These are phyloP conservation scores for Penicillium sp. DNA, from an alignment of 2,329 filamentous ascomycete species.

Conservation along the genomic window DNA sequence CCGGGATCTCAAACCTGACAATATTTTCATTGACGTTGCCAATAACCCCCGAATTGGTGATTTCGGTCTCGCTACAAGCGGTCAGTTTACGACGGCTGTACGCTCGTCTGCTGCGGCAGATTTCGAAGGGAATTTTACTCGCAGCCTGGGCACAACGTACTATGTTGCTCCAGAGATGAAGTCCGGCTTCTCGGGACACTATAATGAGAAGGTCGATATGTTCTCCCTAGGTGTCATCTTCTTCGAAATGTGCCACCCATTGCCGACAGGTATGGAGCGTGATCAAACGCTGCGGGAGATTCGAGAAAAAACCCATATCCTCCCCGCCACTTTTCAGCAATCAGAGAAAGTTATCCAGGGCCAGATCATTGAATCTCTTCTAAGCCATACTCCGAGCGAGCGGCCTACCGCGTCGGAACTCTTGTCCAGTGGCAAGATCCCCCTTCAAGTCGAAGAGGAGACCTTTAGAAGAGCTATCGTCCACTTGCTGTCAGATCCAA, in stretches of 20 bases:
- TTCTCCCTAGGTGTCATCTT: conserved; percentile 97
- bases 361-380: conserved; percentile 76
- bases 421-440: conserved; percentile 82
- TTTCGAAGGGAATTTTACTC: conserved; percentile 48
- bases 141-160: conserved; percentile 75
- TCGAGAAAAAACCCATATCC: conserved; percentile 66
- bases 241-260: conserved; percentile 86
- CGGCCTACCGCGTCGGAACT: conserved; percentile 83
- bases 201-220: conserved; percentile 97
- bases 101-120: conserved; percentile 41
- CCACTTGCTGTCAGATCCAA: conserved; percentile 74
- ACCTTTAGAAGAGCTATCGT: conserved; percentile 82
- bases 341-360: conserved; percentile 72
- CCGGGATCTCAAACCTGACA: conserved; percentile 94
- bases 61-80: conserved; percentile 91
- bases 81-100: conserved; percentile 59
- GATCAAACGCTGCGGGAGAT: conserved; percentile 70
- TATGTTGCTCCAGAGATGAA: conserved; percentile 94
- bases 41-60: conserved; percentile 96
- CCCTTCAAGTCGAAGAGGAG: conserved; percentile 90
- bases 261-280: conserved; percentile 67
- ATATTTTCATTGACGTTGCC: conserved; percentile 90
- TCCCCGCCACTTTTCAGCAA: conserved; percentile 74
- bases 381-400: conserved; percentile 80
- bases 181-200: conserved; percentile 73